These are phyloP conservation scores for Epichloe amarillans DNA, from an alignment of 2,329 filamentous ascomycete species.

Conservation along the genomic window DNA sequence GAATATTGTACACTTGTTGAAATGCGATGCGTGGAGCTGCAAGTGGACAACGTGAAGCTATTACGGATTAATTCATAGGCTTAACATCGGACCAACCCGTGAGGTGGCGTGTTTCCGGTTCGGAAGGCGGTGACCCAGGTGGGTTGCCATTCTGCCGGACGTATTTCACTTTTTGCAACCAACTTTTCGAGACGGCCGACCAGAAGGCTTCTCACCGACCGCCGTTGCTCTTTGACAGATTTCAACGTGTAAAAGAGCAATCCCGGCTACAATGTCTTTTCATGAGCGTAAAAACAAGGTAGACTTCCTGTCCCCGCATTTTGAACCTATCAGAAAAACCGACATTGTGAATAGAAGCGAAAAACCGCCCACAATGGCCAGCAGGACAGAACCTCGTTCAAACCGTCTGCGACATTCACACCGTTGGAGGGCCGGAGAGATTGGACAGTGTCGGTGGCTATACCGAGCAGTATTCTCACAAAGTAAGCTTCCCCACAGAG, in stretches of 20 bases:
- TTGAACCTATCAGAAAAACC: background rate
- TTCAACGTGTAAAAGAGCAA: background rate
- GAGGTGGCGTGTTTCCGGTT: conserved; percentile 4
- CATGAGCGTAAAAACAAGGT: conserved; percentile 21
- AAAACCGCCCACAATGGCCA: conserved; percentile 30
- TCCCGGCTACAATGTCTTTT: conserved; percentile 16
- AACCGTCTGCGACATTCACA: conserved; percentile 55
- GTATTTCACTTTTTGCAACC: conserved; percentile 6
- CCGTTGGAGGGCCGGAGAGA: conserved; percentile 47
- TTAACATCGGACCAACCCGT: background rate
- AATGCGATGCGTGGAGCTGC: background rate
- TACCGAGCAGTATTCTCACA: conserved; percentile 65
- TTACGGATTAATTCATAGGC: no score
- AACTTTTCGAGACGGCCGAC: conserved; percentile 10
- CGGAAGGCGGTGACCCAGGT: conserved; percentile 9
- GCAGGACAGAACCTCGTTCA: conserved; percentile 34
- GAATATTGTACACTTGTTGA: background rate
- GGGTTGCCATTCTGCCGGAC: conserved; percentile 16
- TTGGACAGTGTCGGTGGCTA: conserved; percentile 64
- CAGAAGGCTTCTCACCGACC: background rate
- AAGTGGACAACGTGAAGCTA: background rate
- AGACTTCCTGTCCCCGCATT: background rate
- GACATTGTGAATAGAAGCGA: conserved; percentile 29
- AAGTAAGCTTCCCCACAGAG: conserved; percentile 36
- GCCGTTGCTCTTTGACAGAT: background rate